phyloP scores from a whole-genome alignment of 192 early-diverging fungal species.

The Umbelopsis isabellina region DNA sequence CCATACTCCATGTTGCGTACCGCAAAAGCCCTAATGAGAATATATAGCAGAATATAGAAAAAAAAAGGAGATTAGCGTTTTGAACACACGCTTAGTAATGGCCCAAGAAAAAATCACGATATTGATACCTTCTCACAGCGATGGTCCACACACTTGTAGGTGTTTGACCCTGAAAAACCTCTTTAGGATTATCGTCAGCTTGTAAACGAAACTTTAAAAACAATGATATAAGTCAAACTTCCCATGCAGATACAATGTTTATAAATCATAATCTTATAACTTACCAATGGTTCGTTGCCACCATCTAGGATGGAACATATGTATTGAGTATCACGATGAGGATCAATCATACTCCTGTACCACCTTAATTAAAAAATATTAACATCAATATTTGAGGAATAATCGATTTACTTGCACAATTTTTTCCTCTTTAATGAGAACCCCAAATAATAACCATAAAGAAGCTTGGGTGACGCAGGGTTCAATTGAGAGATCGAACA shows the following conservation, averaged over 20 bases:
- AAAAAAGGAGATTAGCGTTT: not conserved
- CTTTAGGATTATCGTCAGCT: constrained; percentile 77
- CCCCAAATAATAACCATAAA: too few species aligned
- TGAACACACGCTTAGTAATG: not conserved
- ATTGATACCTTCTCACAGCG: constrained; percentile 60
- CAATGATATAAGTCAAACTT: not conserved
- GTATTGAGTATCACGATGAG: constrained; percentile 58
- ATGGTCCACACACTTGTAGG: constrained; percentile 89
- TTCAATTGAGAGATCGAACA: not conserved
- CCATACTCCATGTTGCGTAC: constrained; percentile 80
- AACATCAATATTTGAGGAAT: too few species aligned
- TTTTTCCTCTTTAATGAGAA: too few species aligned
- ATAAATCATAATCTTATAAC: constrained; percentile 33
- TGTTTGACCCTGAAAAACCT: constrained; percentile 69
- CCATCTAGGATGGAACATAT: constrained; percentile 82
- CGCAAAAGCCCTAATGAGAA: constrained; percentile 60
- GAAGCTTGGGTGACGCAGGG: not conserved
- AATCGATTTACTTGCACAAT: too few species aligned
- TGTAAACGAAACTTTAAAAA: constrained; percentile 75
- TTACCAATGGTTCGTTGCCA: constrained; percentile 65
- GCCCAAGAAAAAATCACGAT: too few species aligned
- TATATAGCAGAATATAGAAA: not conserved
- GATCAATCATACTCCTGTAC: constrained; percentile 63
- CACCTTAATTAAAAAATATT: constrained; percentile 22
- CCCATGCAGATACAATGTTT: constrained; percentile 47